Percentiles rank a stretch among this genome's conserved stretches.
Evolutionary conservation across 441 rosid genomes (phyloP).

Genomic region (Gossypium schwendimanii): DNA sequence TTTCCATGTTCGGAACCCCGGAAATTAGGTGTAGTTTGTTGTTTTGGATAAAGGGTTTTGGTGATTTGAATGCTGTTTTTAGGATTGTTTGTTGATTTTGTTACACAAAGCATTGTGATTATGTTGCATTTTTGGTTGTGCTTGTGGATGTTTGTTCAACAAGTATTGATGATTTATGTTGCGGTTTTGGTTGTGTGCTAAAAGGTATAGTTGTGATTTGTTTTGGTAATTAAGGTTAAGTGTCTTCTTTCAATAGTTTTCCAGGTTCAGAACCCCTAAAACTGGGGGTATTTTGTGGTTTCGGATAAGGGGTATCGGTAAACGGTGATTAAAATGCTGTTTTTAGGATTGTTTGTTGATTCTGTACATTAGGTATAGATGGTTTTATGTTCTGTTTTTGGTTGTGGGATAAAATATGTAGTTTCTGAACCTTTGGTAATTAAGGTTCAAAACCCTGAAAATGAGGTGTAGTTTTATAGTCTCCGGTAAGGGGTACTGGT

Average conservation of each 20-base stretch:
- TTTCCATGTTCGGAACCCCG: too few species aligned
- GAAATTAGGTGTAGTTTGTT: neutral
- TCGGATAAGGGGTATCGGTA: neutral
- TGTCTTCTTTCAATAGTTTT: neutral
- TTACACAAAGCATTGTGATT: neutral
- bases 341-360: neutral
- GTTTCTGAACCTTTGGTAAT: neutral
- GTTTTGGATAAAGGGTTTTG: neutral
- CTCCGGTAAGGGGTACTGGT: neutral
- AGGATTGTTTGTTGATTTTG: neutral
- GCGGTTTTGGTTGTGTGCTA: neutral
- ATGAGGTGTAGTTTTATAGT: neutral
- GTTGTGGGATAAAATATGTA: neutral
- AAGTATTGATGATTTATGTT: neutral
- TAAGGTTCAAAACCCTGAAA: neutral
- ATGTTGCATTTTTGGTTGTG: neutral
- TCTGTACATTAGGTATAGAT: neutral
- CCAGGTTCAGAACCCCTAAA: neutral
- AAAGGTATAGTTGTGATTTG: neutral
- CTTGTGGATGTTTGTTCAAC: neutral
- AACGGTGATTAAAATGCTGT: neutral
- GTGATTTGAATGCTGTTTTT: neutral
- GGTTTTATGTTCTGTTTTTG: neutral
- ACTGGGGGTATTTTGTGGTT: neutral
- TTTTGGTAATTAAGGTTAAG: neutral